Conservation (phyloP, 2,329 filamentous ascomycete genomes). For the Claviceps arundinis region DNA sequence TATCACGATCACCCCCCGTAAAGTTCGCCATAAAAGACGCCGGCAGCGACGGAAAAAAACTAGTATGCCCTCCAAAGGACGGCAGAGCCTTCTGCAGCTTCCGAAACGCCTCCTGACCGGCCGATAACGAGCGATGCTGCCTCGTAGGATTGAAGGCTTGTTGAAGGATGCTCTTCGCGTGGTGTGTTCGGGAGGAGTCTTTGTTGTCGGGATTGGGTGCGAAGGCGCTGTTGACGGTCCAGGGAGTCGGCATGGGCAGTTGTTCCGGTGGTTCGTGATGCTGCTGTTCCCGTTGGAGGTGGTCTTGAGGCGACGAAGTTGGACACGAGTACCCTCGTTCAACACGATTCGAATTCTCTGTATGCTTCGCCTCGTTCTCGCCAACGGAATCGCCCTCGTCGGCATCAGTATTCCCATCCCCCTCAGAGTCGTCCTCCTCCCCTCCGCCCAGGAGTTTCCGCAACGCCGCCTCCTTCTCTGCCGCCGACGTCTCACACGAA, state of each 20-base stretch:
- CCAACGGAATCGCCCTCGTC: conserved; percentile 1
- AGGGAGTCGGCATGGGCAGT: conserved; percentile 15
- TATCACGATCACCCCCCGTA: conserved; percentile 10
- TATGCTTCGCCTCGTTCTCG: too few relatives aligned
- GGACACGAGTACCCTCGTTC: background rate
- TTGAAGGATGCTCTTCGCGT: conserved; percentile 23
- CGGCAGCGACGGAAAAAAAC: conserved; percentile 28
- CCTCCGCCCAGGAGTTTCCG: conserved; percentile 22
- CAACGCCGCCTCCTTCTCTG: conserved; percentile 44
- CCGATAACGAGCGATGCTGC: conserved; percentile 38
- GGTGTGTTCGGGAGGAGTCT: conserved; percentile 11
- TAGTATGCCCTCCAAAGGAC: conserved; percentile 27
- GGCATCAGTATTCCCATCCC: conserved; percentile 12
- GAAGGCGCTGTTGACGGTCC: conserved; percentile 14
- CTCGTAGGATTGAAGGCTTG: conserved; percentile 33
- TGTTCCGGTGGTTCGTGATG: background rate
- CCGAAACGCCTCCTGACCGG: conserved; percentile 43
- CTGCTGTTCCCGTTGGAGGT: background rate
- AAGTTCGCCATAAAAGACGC: conserved; percentile 26
- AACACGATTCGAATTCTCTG: too few relatives aligned
- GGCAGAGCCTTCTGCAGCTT: conserved; percentile 43
- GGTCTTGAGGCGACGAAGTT: background rate
- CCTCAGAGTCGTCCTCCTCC: conserved; percentile 7
- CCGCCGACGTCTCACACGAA: conserved; percentile 39
- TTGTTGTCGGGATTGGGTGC: conserved; percentile 3